Percentiles rank a stretch among this genome's conserved stretches.
Conservation (phyloP, 73 alveolate species). For the Tetrahymena thermophila region DNA sequence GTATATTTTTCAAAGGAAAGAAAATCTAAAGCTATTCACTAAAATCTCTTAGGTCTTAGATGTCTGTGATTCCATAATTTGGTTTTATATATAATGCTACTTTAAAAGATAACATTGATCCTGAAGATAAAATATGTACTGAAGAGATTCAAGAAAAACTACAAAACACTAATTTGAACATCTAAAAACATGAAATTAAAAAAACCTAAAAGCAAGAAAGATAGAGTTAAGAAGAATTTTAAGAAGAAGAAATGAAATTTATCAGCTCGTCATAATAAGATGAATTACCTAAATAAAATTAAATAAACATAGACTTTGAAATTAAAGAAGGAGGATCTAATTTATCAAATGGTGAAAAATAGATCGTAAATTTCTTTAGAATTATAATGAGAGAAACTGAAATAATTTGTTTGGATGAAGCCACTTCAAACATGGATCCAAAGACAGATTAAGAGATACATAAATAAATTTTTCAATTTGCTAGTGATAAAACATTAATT, state of each 20-base stretch:
- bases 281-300: no score
- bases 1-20: background rate
- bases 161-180: background rate
- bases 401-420: constrained; percentile 93
- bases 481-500: constrained; percentile 37
- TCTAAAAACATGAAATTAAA: background rate
- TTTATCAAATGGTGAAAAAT: constrained; percentile 70
- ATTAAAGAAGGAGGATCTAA: constrained; percentile 65
- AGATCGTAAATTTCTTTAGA: constrained; percentile 67
- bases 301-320: background rate
- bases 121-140: constrained; percentile 23
- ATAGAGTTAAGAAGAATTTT: background rate
- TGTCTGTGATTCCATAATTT: constrained; percentile 52
- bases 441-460: constrained; percentile 82
- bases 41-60: constrained; percentile 29
- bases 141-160: background rate
- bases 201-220: background rate
- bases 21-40: constrained; percentile 11
- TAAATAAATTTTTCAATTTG: constrained; percentile 48
- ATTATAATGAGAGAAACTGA: constrained; percentile 56
- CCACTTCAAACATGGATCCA: constrained; percentile 94
- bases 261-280: background rate
- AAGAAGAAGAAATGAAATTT: background rate
- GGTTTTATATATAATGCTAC: constrained; percentile 56
- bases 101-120: constrained; percentile 58